Conservation (phyloP, 805 yeast species). For the Ogataea corticis region DNA sequence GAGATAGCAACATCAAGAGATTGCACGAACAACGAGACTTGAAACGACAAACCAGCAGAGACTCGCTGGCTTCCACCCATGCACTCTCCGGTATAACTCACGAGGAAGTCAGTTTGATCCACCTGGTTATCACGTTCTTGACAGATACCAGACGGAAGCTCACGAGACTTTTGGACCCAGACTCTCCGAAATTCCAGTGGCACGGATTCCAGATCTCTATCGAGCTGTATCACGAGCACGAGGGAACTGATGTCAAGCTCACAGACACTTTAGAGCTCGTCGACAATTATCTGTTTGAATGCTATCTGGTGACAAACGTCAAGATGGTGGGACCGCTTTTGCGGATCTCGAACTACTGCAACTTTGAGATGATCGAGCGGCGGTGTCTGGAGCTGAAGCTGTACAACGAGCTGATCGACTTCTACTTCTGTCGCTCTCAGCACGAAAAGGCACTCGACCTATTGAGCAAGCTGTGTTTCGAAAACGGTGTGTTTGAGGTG, state of each 20-base stretch:
- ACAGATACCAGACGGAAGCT: conserved; percentile 56
- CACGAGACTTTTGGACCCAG: conserved; percentile 40
- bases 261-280: conserved; percentile 48
- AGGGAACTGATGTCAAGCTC: conserved; percentile 19
- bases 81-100: conserved; percentile 11
- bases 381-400: conserved; percentile 49
- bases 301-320: conserved; percentile 69
- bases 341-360: conserved; percentile 74
- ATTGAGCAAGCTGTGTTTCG: conserved; percentile 41
- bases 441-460: conserved; percentile 70
- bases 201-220: conserved; percentile 45
- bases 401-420: conserved; percentile 73
- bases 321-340: conserved; percentile 80
- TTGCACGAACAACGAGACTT: not conserved
- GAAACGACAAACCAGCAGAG: conserved; percentile 9
- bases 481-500: conserved; percentile 35
- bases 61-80: conserved; percentile 9
- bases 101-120: conserved; percentile 37
- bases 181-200: conserved; percentile 42
- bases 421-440: conserved; percentile 59
- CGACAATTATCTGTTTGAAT: conserved; percentile 76
- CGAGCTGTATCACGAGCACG: conserved; percentile 34
- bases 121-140: conserved; percentile 45
- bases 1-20: not conserved
- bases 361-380: conserved; percentile 57